Base-by-base conservation (phyloP, 148 eudicot genomes). In the Nepenthes mirabilis region DNA sequence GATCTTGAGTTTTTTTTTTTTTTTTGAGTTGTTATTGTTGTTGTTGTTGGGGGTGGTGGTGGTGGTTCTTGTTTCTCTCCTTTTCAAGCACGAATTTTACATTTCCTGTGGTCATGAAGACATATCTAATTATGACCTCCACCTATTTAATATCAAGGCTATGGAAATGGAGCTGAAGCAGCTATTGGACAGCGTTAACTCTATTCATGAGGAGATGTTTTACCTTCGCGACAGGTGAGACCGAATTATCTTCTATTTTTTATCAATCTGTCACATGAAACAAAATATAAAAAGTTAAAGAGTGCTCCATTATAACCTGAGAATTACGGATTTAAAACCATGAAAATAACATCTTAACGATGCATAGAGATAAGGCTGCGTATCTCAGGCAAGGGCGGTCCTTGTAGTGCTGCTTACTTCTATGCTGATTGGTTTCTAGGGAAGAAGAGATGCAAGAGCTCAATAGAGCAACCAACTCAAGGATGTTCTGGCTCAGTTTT, bases 391-490 rank as follows among this genome's bases (percentile, higher is more conserved):
- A 23, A 23, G 23, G 23, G 23, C 23, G 0, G 23, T 23, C 23
- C 23, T 23, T 23, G 23, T 23, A 23, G 40, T 6, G 45, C 2
- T 35, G 47, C 62, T 6, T 33, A 53, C 3, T 23, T 45, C 5
- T 12, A 49, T 55, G 47, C 37, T 54, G 58, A 37, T 59, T 14
- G 35, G 13, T 52, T 52, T 49, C 5, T 82, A 93, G 98, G 84
- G 96, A 88, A 74, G 87, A 80, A 64, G 96, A 86, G 70, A 93
- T 93, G 98, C 98, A 83, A 71, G 73, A 67, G 7, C 85, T 93
- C 58, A 93, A 86, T 65, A 59, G 60, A 58, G 32, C 77, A 4
- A 93, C 98, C 12, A 88, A 83, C 75, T 79, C 89, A 2, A 86
- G 70, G 69, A 93, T 93, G 96, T 83, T 66, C 40, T 88, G 90